Base-by-base conservation (phyloP, 2,329 filamentous ascomycete genomes). In the Zasmidium angulare region DNA sequence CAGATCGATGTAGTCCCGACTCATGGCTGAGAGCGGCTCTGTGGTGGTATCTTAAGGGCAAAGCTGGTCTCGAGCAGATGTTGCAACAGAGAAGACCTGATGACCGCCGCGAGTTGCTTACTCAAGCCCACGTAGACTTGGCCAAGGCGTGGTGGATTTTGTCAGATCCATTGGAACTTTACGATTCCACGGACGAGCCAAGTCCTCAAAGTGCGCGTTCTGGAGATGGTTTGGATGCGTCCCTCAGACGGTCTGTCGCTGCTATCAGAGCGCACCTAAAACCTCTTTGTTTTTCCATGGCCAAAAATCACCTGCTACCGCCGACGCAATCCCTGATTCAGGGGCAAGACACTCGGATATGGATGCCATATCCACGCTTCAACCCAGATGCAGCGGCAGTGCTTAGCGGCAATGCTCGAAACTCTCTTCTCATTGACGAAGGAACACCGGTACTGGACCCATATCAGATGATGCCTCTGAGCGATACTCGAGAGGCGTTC, bases 31-130 rank as follows among this genome's bases (percentile, higher is more conserved):
- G 90, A 59, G 88, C 87, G 22, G 87, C 86, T 2, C 79, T 90
- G 0, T 97, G 93, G 93, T 97, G 93, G 93, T 96, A 96, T 69
- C 72, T 96, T 49, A 89, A 86, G 66, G 93, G 92, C 20, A 87
- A 92, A 62, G 85, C 87, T 69, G 86, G 87, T 10, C 80, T 96
- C 53, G 93, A 96, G 72, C 75, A 78, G 12, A 81, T 88, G 43
- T 86, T 96, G 50, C 79, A 82, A 3, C 68, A 68, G 57, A 59
- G 82, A 86, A 59, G 68, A 64, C 48, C 60, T 70, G 49, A 55
- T 53, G 22, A 67, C 82, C 79, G 63, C 79, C 85, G 63, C 78
- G 83, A 80, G 74, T 72, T 73, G 2, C 73, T 78, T 74, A 84
- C 89, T 59, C 93, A 96, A 75, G 88, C 91, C 1, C 92, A 96